phyloP scores from a whole-genome alignment of 352 stramenopile species.

The Globisporangium heterothallicum region DNA sequence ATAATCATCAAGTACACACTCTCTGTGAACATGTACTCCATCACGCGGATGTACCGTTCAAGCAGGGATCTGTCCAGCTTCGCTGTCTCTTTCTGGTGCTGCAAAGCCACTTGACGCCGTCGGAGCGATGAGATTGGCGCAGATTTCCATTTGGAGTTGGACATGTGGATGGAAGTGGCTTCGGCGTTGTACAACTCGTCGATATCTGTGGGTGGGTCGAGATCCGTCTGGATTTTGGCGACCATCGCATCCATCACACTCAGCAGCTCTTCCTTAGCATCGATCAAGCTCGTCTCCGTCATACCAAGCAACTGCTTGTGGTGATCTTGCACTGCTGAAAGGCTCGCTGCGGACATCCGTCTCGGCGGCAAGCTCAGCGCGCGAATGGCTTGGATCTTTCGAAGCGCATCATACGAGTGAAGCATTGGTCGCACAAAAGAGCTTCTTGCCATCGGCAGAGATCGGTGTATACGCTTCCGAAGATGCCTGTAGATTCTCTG shows the following conservation, averaged over 20 bases:
- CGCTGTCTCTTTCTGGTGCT: slow-evolving; percentile 38
- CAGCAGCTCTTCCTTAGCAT: slow-evolving; percentile 57
- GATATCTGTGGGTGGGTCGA: slow-evolving; percentile 35
- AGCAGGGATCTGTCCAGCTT: slow-evolving; percentile 39
- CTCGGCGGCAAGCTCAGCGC: slow-evolving; percentile 34
- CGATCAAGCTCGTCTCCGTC: slow-evolving; percentile 57
- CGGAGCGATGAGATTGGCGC: slow-evolving; percentile 44
- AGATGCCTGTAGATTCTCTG: slow-evolving; percentile 39
- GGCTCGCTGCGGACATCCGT: slow-evolving; percentile 19
- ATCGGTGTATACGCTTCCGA: slow-evolving; percentile 22
- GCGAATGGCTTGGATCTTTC: slow-evolving; percentile 34
- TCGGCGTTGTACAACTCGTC: slow-evolving; percentile 49
- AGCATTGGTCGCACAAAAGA: slow-evolving; percentile 39
- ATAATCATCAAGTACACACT: slow-evolving; percentile 68
- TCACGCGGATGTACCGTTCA: slow-evolving; percentile 44
- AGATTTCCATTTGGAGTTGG: slow-evolving; percentile 62
- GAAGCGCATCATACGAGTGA: slow-evolving; percentile 27
- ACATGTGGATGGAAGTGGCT: slow-evolving; percentile 29
- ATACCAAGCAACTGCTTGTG: slow-evolving; percentile 31
- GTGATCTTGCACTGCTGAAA: slow-evolving; percentile 38
- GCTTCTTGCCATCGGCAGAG: slow-evolving; percentile 31
- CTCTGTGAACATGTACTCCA: slow-evolving; percentile 69
- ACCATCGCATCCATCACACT: slow-evolving; percentile 48
- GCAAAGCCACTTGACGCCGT: slow-evolving; percentile 23
- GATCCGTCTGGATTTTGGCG: slow-evolving; percentile 29